Evolutionary conservation across 768 basidiomycete species (phyloP).

Genomic region (Cystofilobasidium bisporidii): DNA sequence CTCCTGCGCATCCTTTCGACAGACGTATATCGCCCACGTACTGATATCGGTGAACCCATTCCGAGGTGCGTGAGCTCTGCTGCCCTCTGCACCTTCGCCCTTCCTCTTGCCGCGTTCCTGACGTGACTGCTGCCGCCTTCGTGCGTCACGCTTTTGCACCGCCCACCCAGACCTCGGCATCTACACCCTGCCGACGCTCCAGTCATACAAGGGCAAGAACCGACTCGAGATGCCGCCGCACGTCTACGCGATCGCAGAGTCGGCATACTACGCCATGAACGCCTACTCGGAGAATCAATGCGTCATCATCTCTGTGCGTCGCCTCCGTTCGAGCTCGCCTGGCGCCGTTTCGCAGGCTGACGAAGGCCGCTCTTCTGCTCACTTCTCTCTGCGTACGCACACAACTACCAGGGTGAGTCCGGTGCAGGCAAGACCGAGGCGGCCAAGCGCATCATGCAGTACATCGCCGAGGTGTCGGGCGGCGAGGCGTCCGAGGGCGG

Average conservation of each 20-base stretch:
- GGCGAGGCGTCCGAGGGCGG: constrained; percentile 54
- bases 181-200: constrained; percentile 81
- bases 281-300: constrained; percentile 99
- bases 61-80: constrained; percentile 51
- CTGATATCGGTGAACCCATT: constrained; percentile 99
- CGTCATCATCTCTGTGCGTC: constrained; percentile 72
- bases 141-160: no score
- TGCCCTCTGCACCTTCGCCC: no score
- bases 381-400: background rate
- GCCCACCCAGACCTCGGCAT: constrained; percentile 97
- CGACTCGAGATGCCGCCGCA: constrained; percentile 95
- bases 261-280: constrained; percentile 98
- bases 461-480: constrained; percentile 88
- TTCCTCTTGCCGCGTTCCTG: no score
- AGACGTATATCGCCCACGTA: constrained; percentile 95
- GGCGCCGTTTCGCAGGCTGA: background rate
- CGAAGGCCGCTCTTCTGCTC: background rate
- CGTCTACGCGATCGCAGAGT: constrained; percentile 94
- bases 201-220: constrained; percentile 88
- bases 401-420: constrained; percentile 59
- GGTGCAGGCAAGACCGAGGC: constrained; percentile 99
- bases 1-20: background rate
- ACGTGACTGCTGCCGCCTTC: no score
- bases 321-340: background rate
- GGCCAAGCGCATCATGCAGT: constrained; percentile 99